Percentiles rank a stretch among this genome's conserved stretches.
phyloP scores from a whole-genome alignment of 1,139 yeast species.

The Hansenula anomala region DNA sequence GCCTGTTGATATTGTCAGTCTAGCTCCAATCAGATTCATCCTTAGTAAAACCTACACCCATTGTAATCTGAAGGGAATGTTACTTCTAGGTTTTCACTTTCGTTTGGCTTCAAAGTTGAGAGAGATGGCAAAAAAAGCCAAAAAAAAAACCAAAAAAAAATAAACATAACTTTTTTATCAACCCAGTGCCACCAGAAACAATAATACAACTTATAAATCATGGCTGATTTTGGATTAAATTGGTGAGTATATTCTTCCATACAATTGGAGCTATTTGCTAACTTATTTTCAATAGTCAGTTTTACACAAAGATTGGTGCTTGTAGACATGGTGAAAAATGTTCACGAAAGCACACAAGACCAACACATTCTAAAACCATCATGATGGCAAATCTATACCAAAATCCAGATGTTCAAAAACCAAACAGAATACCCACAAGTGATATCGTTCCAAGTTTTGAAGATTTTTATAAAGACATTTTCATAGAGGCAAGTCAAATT shows the following conservation, averaged over 20 bases:
- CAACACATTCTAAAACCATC: conserved; percentile 63
- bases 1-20: conserved; percentile 8
- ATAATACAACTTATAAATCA: conserved; percentile 19
- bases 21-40: no score
- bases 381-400: conserved; percentile 66
- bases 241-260: conserved; percentile 11
- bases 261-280: no score
- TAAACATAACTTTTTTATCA: no score
- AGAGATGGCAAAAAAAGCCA: background rate
- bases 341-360: conserved; percentile 69
- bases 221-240: conserved; percentile 6
- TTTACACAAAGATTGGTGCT: conserved; percentile 84
- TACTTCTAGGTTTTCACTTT: no score
- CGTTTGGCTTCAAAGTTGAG: no score
- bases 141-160: background rate
- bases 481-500: conserved; percentile 53
- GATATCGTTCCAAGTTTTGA: conserved; percentile 52
- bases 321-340: conserved; percentile 93
- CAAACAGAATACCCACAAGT: conserved; percentile 20
- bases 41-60: background rate
- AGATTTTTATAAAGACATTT: conserved; percentile 69
- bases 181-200: background rate
- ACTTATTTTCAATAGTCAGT: conserved; percentile 35
- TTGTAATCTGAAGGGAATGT: no score
- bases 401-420: conserved; percentile 43